These are phyloP conservation scores for Echium plantagineum DNA, from an alignment of 257 asterid species.

Conservation along the genomic window DNA sequence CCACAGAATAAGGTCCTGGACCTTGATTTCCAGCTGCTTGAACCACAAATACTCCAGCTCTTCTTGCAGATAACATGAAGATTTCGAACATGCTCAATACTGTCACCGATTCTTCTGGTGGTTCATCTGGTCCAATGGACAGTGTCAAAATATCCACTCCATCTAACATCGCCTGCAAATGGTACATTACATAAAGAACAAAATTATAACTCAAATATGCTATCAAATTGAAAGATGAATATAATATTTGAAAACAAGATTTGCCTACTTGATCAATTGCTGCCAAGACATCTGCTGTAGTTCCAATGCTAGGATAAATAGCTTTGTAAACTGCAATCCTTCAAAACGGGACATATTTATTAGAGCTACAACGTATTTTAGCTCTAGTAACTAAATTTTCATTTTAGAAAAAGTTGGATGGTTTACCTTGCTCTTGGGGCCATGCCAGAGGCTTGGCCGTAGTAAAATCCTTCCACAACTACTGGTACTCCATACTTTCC, in stretches of 20 bases:
- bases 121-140: constrained; percentile 73
- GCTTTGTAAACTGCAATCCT: constrained; percentile 93
- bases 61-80: constrained; percentile 72
- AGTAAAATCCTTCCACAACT: constrained; percentile 68
- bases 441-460: constrained; percentile 90
- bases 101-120: constrained; percentile 65
- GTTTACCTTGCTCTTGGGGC: constrained; percentile 89
- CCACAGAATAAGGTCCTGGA: constrained; percentile 65
- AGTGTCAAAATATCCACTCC: constrained; percentile 78
- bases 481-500: constrained; percentile 86
- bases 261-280: constrained; percentile 71
- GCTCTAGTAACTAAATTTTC: neutral
- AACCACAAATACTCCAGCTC: constrained; percentile 65
- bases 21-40: constrained; percentile 88
- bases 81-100: constrained; percentile 64
- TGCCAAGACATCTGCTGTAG: constrained; percentile 76
- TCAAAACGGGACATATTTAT: neutral
- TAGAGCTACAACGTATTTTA: neutral
- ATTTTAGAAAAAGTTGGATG: neutral
- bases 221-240: neutral
- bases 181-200: neutral
- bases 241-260: neutral
- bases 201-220: neutral
- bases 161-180: constrained; percentile 69
- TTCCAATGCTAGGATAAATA: constrained; percentile 71